Percentiles rank a stretch among this genome's conserved stretches.
phyloP scores from a whole-genome alignment of 805 yeast species.

The Candida pseudoglaebosa region DNA sequence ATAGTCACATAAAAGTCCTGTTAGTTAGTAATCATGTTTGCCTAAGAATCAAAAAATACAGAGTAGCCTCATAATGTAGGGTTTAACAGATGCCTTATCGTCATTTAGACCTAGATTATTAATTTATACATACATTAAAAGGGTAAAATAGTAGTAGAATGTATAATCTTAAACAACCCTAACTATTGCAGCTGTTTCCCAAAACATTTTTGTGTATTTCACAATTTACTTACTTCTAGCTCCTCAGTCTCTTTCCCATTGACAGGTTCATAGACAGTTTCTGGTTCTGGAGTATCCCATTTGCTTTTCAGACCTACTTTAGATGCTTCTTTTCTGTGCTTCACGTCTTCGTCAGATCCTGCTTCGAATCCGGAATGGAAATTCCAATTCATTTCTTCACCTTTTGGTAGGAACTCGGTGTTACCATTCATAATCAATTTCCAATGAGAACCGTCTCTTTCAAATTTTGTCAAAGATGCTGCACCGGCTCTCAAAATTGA shows the following conservation, averaged over 20 bases:
- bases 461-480: slow-evolving; percentile 73
- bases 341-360: slow-evolving; percentile 84
- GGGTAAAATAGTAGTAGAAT: no score
- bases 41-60: no score
- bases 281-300: slow-evolving; percentile 18
- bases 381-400: slow-evolving; percentile 94
- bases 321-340: slow-evolving; percentile 18
- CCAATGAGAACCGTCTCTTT: slow-evolving; percentile 45
- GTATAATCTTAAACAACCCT: no score
- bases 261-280: slow-evolving; percentile 12
- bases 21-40: slow-evolving; percentile 17
- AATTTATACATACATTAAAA: no score
- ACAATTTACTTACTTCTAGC: slow-evolving; percentile 18
- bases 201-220: no score
- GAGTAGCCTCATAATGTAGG: no score
- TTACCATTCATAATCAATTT: slow-evolving; percentile 63
- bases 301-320: slow-evolving; percentile 15
- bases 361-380: slow-evolving; percentile 77
- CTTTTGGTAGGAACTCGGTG: slow-evolving; percentile 63
- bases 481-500: slow-evolving; percentile 66
- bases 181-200: no score
- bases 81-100: no score
- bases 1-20: slow-evolving; percentile 33
- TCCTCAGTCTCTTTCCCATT: slow-evolving; percentile 15
- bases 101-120: no score